Evolutionary conservation across 192 early-diverging fungal genomes (phyloP).

Genomic region (Tieghemiomyces parasiticus): DNA sequence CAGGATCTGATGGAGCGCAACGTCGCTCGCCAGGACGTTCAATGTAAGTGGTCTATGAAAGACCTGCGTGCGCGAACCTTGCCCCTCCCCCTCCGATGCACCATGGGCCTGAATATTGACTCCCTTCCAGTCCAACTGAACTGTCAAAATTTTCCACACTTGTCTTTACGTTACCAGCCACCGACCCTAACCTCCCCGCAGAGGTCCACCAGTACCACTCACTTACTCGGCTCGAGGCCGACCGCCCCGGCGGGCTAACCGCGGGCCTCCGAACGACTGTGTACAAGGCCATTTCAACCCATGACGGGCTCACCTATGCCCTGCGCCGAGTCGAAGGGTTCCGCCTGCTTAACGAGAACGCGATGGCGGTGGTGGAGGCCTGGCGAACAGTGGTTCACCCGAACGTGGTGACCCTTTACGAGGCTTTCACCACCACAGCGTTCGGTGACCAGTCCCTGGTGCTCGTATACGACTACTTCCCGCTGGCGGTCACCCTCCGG

Average conservation of each 20-base stretch:
- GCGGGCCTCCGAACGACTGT: constrained; percentile 55
- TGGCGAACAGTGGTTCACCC: constrained; percentile 77
- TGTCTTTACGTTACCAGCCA: too few species aligned
- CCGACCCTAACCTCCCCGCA: constrained; percentile 45
- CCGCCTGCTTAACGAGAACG: constrained; percentile 57
- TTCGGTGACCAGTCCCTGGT: constrained; percentile 97
- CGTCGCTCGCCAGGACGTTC: constrained; percentile 25
- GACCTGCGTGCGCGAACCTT: too few species aligned
- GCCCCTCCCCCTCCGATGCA: too few species aligned
- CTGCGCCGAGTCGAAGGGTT: constrained; percentile 71
- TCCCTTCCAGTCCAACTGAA: too few species aligned
- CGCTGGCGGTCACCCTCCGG: constrained; percentile 26
- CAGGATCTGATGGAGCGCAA: constrained; percentile 60
- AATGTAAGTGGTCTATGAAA: constrained; percentile 14
- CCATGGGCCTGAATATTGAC: too few species aligned
- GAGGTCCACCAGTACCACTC: constrained; percentile 88
- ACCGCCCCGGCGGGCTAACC: constrained; percentile 37
- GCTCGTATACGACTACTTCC: constrained; percentile 91
- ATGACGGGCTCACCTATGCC: constrained; percentile 75
- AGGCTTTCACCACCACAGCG: constrained; percentile 90
- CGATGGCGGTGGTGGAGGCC: constrained; percentile 66
- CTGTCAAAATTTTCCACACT: too few species aligned
- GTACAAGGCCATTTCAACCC: constrained; percentile 74
- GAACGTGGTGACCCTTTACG: constrained; percentile 71
- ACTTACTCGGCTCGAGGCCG: constrained; percentile 45